Base-by-base conservation (phyloP, 106 monocot genomes). In the Narthecium ossifragum region DNA sequence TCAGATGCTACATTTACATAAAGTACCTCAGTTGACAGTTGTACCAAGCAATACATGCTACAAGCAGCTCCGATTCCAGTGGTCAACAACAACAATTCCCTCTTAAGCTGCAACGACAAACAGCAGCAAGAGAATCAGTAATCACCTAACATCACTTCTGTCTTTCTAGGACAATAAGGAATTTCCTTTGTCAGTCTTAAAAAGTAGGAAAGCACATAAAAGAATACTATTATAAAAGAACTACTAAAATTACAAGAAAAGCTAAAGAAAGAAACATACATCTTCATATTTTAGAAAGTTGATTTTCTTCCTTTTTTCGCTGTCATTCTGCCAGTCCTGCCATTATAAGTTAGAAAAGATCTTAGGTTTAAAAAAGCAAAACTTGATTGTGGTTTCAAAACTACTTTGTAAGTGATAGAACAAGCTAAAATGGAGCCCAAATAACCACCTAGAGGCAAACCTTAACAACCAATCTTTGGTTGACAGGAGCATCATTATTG, bases 101-200 rank as follows among this genome's bases (percentile, higher is more conserved):
- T 78, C 51, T 93, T 93, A 31, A 93, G 79, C 88, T 93, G 85
- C 10, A 66, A n/a, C n/a, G n/a, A n/a, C n/a, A n/a, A n/a, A n/a
- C n/a, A 51, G 14, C 61, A 45, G 36, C 10, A 59, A 37, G 12
- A 21, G 55, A 25, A 41, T 26, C 22, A 67, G 23, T n/a, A 0
- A 55, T n/a, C n/a, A n/a, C n/a, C n/a, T n/a, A n/a, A n/a, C n/a
- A n/a, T n/a, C n/a, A n/a, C n/a, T n/a, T n/a, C n/a, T n/a, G n/a
- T n/a, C n/a, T n/a, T n/a, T n/a, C n/a, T n/a, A n/a, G n/a, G n/a
- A n/a, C n/a, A n/a, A n/a, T n/a, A n/a, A n/a, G n/a, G n/a, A n/a
- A n/a, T n/a, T n/a, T n/a, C n/a, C n/a, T n/a, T n/a, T n/a, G n/a
- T n/a, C n/a, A n/a, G n/a, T n/a, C n/a, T n/a, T n/a, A n/a, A n/a